phyloP scores from a whole-genome alignment of 1,284 basidiomycete species.

The Sporisorium reilianum region DNA sequence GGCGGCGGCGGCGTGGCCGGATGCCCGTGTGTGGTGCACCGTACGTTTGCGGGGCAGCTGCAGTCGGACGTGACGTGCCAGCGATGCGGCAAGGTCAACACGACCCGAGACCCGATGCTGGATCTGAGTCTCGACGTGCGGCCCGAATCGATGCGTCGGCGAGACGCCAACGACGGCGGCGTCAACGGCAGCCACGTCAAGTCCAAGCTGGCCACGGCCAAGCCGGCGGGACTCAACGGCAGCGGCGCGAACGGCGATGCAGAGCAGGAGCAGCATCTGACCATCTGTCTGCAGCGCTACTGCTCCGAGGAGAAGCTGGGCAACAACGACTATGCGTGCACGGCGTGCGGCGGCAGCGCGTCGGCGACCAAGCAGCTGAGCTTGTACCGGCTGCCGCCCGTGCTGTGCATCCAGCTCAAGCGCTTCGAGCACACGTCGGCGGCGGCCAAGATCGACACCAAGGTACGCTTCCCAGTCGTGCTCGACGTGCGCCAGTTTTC shows the following conservation, averaged over 20 bases:
- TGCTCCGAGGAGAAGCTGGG: conserved; percentile 62
- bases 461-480: conserved; percentile 83
- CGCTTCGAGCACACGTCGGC: conserved; percentile 86
- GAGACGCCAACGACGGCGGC: too few relatives aligned
- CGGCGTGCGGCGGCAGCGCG: conserved; percentile 43
- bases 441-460: conserved; percentile 81
- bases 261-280: conserved; percentile 58
- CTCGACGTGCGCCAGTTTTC: conserved; percentile 91
- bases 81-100: conserved; percentile 78
- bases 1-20: conserved; percentile 43
- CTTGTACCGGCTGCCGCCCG: conserved; percentile 86
- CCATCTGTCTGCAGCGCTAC: conserved; percentile 58
- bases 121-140: conserved; percentile 88
- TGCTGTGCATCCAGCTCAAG: conserved; percentile 96
- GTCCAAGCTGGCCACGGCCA: conserved; percentile 16
- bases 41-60: conserved; percentile 86
- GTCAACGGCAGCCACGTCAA: conserved; percentile 20
- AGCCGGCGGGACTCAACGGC: conserved; percentile 9
- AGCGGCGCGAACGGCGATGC: conserved; percentile 8
- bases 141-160: conserved; percentile 46
- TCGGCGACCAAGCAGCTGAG: conserved; percentile 78
- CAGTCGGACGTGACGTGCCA: conserved; percentile 91
- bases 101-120: conserved; percentile 87
- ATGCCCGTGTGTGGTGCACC: conserved; percentile 92
- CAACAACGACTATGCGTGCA: conserved; percentile 73